Conservation (phyloP, 2,329 filamentous ascomycete genomes). For the Blastomyces percursus region DNA sequence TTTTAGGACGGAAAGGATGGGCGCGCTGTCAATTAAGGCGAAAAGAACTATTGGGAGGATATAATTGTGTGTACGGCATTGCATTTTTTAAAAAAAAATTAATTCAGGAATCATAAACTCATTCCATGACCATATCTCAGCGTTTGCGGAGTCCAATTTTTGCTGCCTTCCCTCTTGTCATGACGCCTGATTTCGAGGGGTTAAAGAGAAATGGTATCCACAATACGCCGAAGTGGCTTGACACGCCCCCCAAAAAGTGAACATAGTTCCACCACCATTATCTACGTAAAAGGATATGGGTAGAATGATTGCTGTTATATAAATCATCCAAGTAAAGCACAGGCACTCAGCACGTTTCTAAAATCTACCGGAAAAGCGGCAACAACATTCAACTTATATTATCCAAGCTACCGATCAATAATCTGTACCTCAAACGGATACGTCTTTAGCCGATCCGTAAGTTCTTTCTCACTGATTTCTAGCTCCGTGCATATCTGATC, state of each 20-base stretch:
- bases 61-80: neutral
- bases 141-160: no score
- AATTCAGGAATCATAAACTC: neutral
- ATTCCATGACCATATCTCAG: no score
- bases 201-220: neutral
- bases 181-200: neutral
- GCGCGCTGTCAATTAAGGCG: neutral
- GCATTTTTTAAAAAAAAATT: neutral
- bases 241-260: no score
- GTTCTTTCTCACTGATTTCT: constrained; percentile 38
- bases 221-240: neutral
- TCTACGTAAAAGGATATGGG: neutral
- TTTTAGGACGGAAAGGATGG: neutral
- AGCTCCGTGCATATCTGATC: constrained; percentile 43
- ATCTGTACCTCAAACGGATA: constrained; percentile 37
- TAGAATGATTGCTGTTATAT: neutral
- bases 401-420: constrained; percentile 32
- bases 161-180: neutral
- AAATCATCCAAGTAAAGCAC: neutral
- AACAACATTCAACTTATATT: neutral
- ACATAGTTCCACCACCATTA: neutral
- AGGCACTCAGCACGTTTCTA: neutral
- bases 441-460: constrained; percentile 34
- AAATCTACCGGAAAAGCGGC: neutral
- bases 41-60: neutral